phyloP scores from a whole-genome alignment of 2,329 filamentous ascomycete genomes.

The Colletotrichum eremochloae region DNA sequence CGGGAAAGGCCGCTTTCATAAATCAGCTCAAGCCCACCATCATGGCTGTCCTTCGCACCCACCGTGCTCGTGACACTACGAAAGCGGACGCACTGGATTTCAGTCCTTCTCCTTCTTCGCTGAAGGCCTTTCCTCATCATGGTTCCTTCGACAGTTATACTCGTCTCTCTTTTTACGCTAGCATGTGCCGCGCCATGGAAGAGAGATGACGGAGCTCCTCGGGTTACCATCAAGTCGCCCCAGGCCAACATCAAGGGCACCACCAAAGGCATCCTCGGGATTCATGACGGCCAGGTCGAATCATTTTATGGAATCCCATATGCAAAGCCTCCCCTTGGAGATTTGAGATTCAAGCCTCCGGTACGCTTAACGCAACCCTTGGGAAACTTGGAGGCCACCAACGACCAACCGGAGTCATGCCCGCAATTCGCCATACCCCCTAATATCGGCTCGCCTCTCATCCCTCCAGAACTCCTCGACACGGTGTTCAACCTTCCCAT shows the following conservation, averaged over 20 bases:
- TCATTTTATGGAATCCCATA: conserved; percentile 70
- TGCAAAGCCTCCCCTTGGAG: conserved; percentile 66
- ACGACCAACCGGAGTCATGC: conserved; percentile 46
- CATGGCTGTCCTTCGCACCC: neutral
- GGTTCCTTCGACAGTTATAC: neutral
- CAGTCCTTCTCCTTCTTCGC: neutral
- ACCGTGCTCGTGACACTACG: neutral
- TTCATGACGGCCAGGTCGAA: conserved; percentile 57
- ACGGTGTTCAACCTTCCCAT: conserved; percentile 27
- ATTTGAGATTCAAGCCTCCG: conserved; percentile 60
- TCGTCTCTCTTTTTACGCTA: neutral
- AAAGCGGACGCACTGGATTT: neutral
- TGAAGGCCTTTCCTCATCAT: neutral
- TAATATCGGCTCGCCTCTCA: conserved; percentile 44
- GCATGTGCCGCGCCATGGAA: conserved; percentile 19
- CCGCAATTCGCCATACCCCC: conserved; percentile 49
- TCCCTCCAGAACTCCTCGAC: conserved; percentile 44
- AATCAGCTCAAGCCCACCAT: neutral
- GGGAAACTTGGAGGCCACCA: conserved; percentile 58
- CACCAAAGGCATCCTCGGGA: conserved; percentile 30
- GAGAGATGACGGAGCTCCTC: conserved; percentile 3
- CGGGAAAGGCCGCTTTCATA: conserved; percentile 7
- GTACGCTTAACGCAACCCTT: conserved; percentile 51
- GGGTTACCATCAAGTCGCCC: conserved; percentile 32
- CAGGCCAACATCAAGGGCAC: conserved; percentile 32